Evolutionary conservation across 1,284 basidiomycete genomes (phyloP), one percentile per base, ranked within the genome.

Genomic region (Apiotrichum porosum): DNA sequence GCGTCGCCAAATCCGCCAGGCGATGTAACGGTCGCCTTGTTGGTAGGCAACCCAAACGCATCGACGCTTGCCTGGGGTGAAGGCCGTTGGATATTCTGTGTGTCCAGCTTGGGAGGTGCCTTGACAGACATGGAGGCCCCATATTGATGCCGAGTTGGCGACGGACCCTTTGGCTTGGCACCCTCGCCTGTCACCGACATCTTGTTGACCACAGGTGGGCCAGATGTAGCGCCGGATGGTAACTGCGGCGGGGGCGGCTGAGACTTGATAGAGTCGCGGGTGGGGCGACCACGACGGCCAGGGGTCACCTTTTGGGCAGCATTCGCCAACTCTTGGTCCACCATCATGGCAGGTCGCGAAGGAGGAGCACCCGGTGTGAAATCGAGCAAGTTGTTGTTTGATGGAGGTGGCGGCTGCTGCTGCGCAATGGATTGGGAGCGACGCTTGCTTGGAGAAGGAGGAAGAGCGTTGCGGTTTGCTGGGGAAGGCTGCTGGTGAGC

Each of bases 241-340:
- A 42, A 22, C 31, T 44, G 33, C 9, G 42, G 35, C 3, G 42
- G 35, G 2, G 42, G 42, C 14, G 42, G 34, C 26, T 44, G 42
- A 9, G 46, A 30, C 35, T 51, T 46, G 15, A 37, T 60, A 4
- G 58, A 49, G 42, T 67, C 68, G 21, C 63, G 51, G 1, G 63
- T 64, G 0, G 72, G 72, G 15, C 72, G 45, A 9, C 72, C 72
- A n/a, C 72, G 56, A 1, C 72, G 57, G 44, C 71, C 69, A 1
- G 72, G 72, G 41, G 69, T 66, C 3, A 74, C 58, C 0, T 57
- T 62, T 8, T 6, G 26, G 26, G 8, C 26, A 28, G 12, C 26
- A 28, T 28, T 12, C 26, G 12, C 26, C 8, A 12, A 12, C 26
- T 28, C n/a, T n/a, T n/a, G n/a, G n/a, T n/a, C n/a, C n/a, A n/a